Evolutionary conservation across 805 yeast species (phyloP).

Genomic region (Candida sithepensis): DNA sequence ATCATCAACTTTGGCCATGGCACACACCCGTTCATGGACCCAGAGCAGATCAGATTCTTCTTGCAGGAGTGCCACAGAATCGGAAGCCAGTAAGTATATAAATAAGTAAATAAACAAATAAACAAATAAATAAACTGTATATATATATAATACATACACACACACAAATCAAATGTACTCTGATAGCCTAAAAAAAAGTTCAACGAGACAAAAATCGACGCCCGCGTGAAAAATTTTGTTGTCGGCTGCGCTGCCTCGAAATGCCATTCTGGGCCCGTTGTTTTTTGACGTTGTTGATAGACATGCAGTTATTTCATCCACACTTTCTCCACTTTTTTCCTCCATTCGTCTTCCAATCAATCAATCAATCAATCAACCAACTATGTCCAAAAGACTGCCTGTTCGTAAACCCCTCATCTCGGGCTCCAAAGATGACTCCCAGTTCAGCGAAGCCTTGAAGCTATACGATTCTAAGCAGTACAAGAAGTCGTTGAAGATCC

Average conservation of each 20-base stretch:
- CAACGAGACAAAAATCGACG: background rate
- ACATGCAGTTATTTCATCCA: background rate
- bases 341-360: background rate
- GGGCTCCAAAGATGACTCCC: conserved; percentile 59
- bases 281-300: background rate
- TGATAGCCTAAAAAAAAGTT: background rate
- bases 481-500: conserved; percentile 74
- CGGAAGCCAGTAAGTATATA: conserved; percentile 36
- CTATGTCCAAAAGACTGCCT: conserved; percentile 1
- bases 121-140: background rate
- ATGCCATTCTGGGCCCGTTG: background rate
- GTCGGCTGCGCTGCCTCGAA: background rate
- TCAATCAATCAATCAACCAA: background rate
- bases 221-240: background rate
- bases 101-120: no score
- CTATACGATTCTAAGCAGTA: conserved; percentile 83
- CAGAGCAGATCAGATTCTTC: conserved; percentile 82
- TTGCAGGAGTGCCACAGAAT: conserved; percentile 82
- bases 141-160: background rate
- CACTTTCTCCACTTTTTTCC: background rate
- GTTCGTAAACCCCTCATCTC: conserved; percentile 15
- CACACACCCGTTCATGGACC: conserved; percentile 96
- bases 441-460: conserved; percentile 77
- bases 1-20: conserved; percentile 98
- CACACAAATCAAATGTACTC: background rate